phyloP scores from a whole-genome alignment of 2,329 filamentous ascomycete species.

The Madurella mycetomatis region DNA sequence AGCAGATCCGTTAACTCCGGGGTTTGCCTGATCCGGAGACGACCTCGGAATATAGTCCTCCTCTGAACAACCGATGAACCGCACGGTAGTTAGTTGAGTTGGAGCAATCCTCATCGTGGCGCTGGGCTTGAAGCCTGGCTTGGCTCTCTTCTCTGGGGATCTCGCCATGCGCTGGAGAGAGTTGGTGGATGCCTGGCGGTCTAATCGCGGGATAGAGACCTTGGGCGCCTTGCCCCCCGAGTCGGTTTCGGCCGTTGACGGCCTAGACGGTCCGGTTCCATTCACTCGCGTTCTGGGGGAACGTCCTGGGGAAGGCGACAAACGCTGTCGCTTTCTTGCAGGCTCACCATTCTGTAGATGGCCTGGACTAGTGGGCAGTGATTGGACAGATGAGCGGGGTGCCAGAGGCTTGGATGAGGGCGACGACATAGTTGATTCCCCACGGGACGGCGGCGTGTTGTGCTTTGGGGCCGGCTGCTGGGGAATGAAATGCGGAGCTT shows the following conservation, averaged over 20 bases:
- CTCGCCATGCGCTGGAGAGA: slow-evolving; percentile 1
- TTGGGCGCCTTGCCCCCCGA: background rate
- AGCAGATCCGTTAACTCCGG: background rate
- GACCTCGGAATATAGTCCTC: background rate
- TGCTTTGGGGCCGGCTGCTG: slow-evolving; percentile 12
- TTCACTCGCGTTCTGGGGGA: slow-evolving; percentile 5
- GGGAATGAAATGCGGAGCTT: background rate
- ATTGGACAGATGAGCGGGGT: slow-evolving; percentile 7
- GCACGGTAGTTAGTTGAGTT: background rate
- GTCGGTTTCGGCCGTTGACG: background rate
- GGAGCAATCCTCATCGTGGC: slow-evolving; percentile 8
- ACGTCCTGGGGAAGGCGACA: slow-evolving; percentile 4
- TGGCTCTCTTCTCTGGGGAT: background rate
- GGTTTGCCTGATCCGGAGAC: background rate
- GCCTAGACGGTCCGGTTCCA: background rate
- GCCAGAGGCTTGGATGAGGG: background rate
- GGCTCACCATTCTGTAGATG: slow-evolving; percentile 10
- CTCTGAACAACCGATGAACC: slow-evolving; percentile 6
- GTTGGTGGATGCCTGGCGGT: background rate
- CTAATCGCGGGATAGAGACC: background rate
- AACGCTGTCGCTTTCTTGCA: slow-evolving; percentile 15
- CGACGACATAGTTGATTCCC: slow-evolving; percentile 3
- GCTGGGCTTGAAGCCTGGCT: background rate
- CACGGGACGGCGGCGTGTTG: slow-evolving; percentile 6
- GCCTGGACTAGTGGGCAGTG: slow-evolving; percentile 13